Evolutionary conservation across 164 flowering plant genomes (phyloP).

Genomic region (Piper longum): DNA sequence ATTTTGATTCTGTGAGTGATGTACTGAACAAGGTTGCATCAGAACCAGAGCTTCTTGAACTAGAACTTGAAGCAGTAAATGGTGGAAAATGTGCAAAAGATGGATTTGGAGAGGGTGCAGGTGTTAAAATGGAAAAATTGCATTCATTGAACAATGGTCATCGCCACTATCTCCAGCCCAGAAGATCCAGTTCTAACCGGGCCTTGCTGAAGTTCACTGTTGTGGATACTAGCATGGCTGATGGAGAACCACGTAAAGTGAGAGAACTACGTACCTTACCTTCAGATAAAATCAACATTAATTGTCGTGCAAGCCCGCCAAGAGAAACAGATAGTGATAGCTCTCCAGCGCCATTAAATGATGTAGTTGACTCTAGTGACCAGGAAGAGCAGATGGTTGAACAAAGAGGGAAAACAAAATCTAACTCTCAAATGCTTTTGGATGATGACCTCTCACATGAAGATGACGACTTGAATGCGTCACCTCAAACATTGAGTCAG

Average conservation of each 20-base stretch:
- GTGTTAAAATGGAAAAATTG: conserved; percentile 15
- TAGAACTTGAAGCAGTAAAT: conserved; percentile 29
- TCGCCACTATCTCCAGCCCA: conserved; percentile 50
- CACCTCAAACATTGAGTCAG: conserved; percentile 5
- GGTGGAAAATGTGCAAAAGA: conserved; percentile 14
- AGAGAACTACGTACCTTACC: conserved; percentile 45
- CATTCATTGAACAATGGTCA: conserved; percentile 17
- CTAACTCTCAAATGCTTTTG: conserved; percentile 1
- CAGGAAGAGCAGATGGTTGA: conserved; percentile 4
- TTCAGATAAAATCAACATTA: conserved; percentile 10
- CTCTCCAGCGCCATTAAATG: conserved; percentile 17
- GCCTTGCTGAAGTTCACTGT: conserved; percentile 37
- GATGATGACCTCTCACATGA: conserved; percentile 1
- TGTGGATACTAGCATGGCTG: conserved; percentile 51
- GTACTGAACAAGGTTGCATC: conserved; percentile 54
- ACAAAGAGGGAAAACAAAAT: neutral
- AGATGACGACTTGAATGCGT: conserved; percentile 5
- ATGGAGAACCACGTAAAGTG: conserved; percentile 18
- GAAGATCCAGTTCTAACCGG: conserved; percentile 12
- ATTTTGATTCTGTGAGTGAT: conserved; percentile 66
- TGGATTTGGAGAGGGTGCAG: conserved; percentile 15
- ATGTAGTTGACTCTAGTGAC: conserved; percentile 3
- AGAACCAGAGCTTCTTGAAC: conserved; percentile 62
- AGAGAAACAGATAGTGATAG: conserved; percentile 20
- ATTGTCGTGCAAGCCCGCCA: conserved; percentile 5